phyloP scores from a whole-genome alignment of 2,329 filamentous ascomycete genomes.

The Cercospora sp. region DNA sequence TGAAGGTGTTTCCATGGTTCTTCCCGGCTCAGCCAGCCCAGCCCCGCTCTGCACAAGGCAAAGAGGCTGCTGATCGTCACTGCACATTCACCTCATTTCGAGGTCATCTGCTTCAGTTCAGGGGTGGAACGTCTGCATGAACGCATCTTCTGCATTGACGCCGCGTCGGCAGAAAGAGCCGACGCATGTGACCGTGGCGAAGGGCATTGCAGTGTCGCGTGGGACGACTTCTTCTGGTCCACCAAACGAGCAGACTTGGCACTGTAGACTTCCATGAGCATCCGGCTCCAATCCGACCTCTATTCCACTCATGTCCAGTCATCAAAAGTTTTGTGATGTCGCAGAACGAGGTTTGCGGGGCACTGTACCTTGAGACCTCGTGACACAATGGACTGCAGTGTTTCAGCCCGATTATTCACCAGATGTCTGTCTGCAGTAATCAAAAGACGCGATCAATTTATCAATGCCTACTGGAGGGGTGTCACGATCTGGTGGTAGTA shows the following conservation, averaged over 20 bases:
- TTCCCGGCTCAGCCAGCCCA: background rate
- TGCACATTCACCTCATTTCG: background rate
- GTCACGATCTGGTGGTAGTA: too few relatives aligned
- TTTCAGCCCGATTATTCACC: background rate
- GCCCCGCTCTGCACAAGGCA: background rate
- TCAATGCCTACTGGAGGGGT: too few relatives aligned
- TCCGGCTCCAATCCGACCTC: background rate
- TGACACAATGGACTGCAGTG: background rate
- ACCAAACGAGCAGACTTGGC: background rate
- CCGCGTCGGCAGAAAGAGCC: background rate
- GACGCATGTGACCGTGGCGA: background rate
- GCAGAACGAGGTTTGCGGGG: background rate
- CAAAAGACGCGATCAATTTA: background rate
- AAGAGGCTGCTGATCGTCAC: background rate
- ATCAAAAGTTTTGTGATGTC: background rate
- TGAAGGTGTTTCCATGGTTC: background rate
- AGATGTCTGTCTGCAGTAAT: background rate
- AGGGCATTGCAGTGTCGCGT: background rate
- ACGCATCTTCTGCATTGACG: background rate
- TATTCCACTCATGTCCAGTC: background rate
- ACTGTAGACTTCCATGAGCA: background rate
- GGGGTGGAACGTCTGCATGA: background rate
- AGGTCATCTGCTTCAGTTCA: background rate
- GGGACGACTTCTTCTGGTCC: background rate
- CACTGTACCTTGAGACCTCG: background rate